Base-by-base conservation (phyloP, 768 basidiomycete genomes). In the Trametes gibbosa region DNA sequence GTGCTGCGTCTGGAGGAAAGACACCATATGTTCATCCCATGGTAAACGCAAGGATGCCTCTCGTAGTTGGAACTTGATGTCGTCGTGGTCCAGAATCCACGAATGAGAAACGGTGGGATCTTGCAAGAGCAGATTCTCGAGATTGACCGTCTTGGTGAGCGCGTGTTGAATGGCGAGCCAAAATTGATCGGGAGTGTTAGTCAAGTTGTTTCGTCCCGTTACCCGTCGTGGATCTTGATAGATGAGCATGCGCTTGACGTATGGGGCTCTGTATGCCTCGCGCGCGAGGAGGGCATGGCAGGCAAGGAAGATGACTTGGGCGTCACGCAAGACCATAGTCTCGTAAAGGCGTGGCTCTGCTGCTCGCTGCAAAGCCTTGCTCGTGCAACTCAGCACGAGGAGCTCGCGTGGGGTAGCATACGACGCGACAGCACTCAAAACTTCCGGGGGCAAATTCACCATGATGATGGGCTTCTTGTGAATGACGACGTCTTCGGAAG, bases 271-370 rank as follows among this genome's bases (percentile, higher is more conserved):
- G 32, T 7, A 40, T 37, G 74, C 71, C 49, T 73, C 61, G 54
- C 67, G 66, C 0, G 70, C 57, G 55, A 69, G 41, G 53, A 86
- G 54, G 37, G 79, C 69, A 43, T 68, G 67, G 53, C 76, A 81
- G 37, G 75, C 79, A 50, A 69, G 63, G 62, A 73, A 73, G 16
- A 72, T 69, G 43, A 68, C 59, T 21, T 69, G 56, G 48, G 75
- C 65, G 57, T 79, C 79, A 6, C 65, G 67, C 47, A 81, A 73
- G 59, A 72, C 65, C 56, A 82, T 53, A 23, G 66, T 56, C 21
- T 75, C 69, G 68, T 85, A 86, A 39, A 85, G 67, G 58, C 64
- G 71, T 17, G 70, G 62, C 63, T 84, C 81, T 34, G 83, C 81
- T 51, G 76, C 76, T 50, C 68, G 72, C 58, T 81, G 80, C 50